Conservation (phyloP, 1,284 basidiomycete species). For the Xanthoconium separans region DNA sequence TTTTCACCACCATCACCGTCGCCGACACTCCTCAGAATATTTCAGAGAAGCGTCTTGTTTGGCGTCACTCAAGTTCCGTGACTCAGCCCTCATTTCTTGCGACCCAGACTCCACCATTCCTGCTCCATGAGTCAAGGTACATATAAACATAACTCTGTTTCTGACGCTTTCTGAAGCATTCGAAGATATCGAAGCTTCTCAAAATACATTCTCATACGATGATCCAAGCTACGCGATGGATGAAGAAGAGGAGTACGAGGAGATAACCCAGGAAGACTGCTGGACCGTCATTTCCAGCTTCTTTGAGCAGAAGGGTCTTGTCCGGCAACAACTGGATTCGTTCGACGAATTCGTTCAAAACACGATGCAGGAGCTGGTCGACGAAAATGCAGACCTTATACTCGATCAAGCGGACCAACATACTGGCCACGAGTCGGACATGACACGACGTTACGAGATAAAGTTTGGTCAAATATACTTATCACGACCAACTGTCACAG, state of each 20-base stretch:
- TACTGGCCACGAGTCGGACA: constrained; percentile 80
- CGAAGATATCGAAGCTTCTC: constrained; percentile 46
- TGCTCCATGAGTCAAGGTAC: constrained; percentile 44
- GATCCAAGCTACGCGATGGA: constrained; percentile 56
- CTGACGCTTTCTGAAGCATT: constrained; percentile 27
- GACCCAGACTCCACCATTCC: not conserved
- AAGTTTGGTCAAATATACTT: constrained; percentile 98
- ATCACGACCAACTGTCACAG: constrained; percentile 91
- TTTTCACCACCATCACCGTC: constrained; percentile 8
- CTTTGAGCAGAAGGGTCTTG: constrained; percentile 97
- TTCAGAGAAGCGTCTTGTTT: not conserved
- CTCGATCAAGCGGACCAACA: constrained; percentile 97
- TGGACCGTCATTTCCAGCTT: constrained; percentile 97
- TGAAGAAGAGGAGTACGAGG: constrained; percentile 68
- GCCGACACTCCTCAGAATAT: not conserved
- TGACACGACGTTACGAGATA: constrained; percentile 93
- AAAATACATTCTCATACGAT: constrained; percentile 56
- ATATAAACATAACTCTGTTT: constrained; percentile 24
- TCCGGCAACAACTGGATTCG: constrained; percentile 96
- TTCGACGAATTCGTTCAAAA: constrained; percentile 99
- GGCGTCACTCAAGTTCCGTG: not conserved
- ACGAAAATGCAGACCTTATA: constrained; percentile 92
- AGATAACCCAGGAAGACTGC: constrained; percentile 91
- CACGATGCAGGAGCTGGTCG: constrained; percentile 99
- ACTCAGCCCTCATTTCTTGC: not conserved